Conservation (phyloP, 225 moss, liverwort and hornwort genomes). For the Sphagnum contortum region DNA sequence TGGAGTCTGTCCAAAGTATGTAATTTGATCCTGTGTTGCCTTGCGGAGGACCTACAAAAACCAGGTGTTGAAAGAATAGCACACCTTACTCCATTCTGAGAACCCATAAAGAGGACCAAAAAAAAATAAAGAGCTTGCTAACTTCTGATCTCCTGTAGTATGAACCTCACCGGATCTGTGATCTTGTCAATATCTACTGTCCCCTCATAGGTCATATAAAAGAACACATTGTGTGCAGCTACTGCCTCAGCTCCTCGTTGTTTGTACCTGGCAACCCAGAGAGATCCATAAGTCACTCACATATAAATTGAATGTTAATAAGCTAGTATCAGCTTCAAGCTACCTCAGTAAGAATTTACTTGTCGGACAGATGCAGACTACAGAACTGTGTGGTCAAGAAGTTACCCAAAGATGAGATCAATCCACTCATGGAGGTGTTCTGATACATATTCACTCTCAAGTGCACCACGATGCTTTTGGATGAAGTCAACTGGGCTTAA, state of each 20-base stretch:
- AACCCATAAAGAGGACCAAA: too few species aligned
- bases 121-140: too few species aligned
- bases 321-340: not conserved
- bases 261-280: conserved; percentile 52
- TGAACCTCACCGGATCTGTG: conserved; percentile 61
- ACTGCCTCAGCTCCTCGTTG: conserved; percentile 91
- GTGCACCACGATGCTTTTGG: conserved; percentile 89
- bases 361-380: not conserved
- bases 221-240: conserved; percentile 85
- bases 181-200: conserved; percentile 90
- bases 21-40: conserved; percentile 86
- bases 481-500: conserved; percentile 78
- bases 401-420: conserved; percentile 94
- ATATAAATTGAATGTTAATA: too few species aligned
- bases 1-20: conserved; percentile 82
- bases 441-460: conserved; percentile 94
- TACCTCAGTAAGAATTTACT: not conserved
- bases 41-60: conserved; percentile 65
- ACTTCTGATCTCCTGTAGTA: too few species aligned
- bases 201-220: conserved; percentile 86
- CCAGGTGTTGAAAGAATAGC: not conserved
- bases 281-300: too few species aligned
- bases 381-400: not conserved
- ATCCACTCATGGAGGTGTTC: conserved; percentile 96
- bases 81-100: too few species aligned